phyloP scores from a whole-genome alignment of 208 protist species.

The Crithidia brevicula region DNA sequence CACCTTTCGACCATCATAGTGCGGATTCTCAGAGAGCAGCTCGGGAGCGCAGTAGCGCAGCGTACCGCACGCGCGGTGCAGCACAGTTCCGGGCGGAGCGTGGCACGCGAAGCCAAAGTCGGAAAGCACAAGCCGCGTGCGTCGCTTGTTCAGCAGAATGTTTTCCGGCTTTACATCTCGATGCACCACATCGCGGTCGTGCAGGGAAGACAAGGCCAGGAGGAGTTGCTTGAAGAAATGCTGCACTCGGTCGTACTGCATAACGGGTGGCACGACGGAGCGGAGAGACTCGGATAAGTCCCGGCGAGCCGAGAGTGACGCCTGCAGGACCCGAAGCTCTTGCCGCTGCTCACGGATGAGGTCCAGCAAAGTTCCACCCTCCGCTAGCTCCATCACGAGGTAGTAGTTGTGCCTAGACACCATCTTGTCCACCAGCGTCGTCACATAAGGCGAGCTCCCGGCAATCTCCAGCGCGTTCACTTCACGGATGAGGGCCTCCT shows the following conservation, averaged over 20 bases:
- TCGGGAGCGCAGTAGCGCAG: constrained; percentile 87
- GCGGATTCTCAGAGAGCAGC: constrained; percentile 63
- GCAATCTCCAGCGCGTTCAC: constrained; percentile 70
- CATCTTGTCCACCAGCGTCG: constrained; percentile 73
- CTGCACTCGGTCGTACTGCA: constrained; percentile 34
- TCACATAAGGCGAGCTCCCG: constrained; percentile 56
- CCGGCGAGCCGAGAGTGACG: constrained; percentile 12
- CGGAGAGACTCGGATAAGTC: constrained; percentile 11
- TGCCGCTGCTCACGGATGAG: constrained; percentile 41
- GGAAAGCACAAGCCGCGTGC: constrained; percentile 68
- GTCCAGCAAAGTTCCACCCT: constrained; percentile 82
- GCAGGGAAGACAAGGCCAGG: constrained; percentile 58
- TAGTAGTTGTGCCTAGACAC: constrained; percentile 84
- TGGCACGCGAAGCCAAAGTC: constrained; percentile 92
- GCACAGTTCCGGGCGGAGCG: constrained; percentile 35
- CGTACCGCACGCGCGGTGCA: constrained; percentile 78
- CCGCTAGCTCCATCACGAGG: constrained; percentile 77
- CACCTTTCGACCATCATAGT: constrained; percentile 90
- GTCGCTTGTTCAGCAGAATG: constrained; percentile 69
- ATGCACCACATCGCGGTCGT: constrained; percentile 79
- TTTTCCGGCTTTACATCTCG: constrained; percentile 92
- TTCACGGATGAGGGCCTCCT: constrained; percentile 62
- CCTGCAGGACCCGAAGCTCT: constrained; percentile 23
- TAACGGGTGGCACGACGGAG: constrained; percentile 10
- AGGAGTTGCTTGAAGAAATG: constrained; percentile 70